Base-by-base conservation (phyloP, 1,284 basidiomycete species). In the Fomitopsis betulina region DNA sequence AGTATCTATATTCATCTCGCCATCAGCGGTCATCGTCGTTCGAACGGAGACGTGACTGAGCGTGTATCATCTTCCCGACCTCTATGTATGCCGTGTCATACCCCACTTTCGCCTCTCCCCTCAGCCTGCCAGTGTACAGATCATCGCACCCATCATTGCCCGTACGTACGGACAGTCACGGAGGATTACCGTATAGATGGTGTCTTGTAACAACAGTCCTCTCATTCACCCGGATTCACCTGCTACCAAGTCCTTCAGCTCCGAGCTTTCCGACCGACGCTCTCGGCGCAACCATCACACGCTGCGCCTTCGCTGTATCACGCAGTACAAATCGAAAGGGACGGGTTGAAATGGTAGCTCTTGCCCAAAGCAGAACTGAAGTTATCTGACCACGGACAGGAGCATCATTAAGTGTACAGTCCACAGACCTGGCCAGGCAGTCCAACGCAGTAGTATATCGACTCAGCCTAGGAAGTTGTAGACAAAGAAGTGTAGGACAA, bases 401-500 rank as follows among this genome's bases (percentile, higher is more conserved):
- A 8, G 27, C 39, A 19, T n/a, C 39, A 42, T 5, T 42, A 42
- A 21, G n/a, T 13, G 8, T 21, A 21, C 39, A 42, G 7, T 42
- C n/a, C 39, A 21, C n/a, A 3, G n/a, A 42, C n/a, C 21, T 21
- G 39, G 17, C 39, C 39, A 21, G 21, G 39, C n/a, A 19, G 45
- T 15, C 45, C 25, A 30, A 15, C 17, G 45, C 23, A 30, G 17
- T 47, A 30, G 17, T 47, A 21, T 25, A 30, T 5, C 8, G 25
- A 27, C 45, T 77, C 74, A 93, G 65, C 92, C 92, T 8, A 94
- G 81, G 82, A 98, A 99, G 77, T 98, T 98, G 83, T 90, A 98
- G 57, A 97, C 95, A 72, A 99, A 99, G 79, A 98, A 96, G 76
- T 99, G 96, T 54, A 99, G 80, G 45, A 98, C 86, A 61, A 99